Base-by-base conservation (phyloP, 2,329 filamentous ascomycete species). In the Fusarium robinianum region DNA sequence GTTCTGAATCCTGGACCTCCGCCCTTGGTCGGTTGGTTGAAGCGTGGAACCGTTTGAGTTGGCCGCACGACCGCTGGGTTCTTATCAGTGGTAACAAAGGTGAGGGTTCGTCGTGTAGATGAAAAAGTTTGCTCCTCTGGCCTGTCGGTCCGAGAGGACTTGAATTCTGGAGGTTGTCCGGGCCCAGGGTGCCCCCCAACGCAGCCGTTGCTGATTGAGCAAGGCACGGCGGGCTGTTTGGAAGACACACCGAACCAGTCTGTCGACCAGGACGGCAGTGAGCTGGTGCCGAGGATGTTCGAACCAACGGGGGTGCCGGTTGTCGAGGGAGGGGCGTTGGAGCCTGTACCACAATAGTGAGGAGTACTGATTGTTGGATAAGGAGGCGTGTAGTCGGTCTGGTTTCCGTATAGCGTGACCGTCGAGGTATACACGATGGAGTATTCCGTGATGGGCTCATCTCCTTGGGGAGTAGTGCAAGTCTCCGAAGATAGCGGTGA, bases 81-180 rank as follows among this genome's bases (percentile, higher is more conserved):
- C 58, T 79, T 80, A 57, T 79, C 77, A 3, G 77, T 79, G 3
- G 76, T 79, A 36, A 75, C 58, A 32, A 78, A 72, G 4, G 71
- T 75, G 32, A 76, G 53, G 5, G 71, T 72, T 17, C 55, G 15
- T 34, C 54, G 46, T 33, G 39, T 40, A 23, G 33, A 39, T 17
- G 45, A 53, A 32, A 38, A 41, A 8, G 41, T 58, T 40, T 18
- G 38, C 14, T 9, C n/a, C 23, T 30, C 43, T 14, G 46, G 30
- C 11, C 17, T 33, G 6, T 38, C 17, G 19, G 29, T 11, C 12
- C n/a, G n/a, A n/a, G n/a, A n/a, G n/a, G n/a, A n/a, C n/a, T n/a
- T n/a, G n/a, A n/a, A n/a, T n/a, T 38, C 35, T 9, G 39, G 42
- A 8, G 46, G 40, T 6, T 26, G 25, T 15, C 47, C 40, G 43